Evolutionary conservation across 768 basidiomycete species (phyloP).

Genomic region (Lentinula boryana): DNA sequence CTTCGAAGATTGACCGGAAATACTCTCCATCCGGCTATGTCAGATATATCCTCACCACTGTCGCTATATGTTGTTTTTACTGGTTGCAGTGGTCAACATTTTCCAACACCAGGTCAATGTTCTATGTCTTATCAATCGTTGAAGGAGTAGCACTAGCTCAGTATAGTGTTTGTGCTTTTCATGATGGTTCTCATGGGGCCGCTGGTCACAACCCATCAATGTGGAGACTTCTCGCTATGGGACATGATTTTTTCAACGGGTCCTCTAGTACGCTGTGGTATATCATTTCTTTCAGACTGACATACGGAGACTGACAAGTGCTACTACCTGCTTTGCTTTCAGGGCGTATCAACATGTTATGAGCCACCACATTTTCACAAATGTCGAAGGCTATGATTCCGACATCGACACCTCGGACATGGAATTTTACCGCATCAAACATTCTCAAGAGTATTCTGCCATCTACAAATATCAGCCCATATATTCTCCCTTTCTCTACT

Average conservation of each 20-base stretch:
- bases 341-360: background rate
- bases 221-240: background rate
- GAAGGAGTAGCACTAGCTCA: background rate
- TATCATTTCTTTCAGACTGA: background rate
- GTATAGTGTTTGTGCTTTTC: background rate
- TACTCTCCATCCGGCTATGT: background rate
- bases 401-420: constrained; percentile 1
- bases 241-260: background rate
- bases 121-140: background rate
- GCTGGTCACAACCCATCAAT: background rate
- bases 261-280: background rate
- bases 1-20: background rate
- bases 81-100: background rate
- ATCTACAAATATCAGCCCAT: background rate
- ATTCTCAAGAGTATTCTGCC: background rate
- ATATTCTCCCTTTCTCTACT: background rate
- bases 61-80: background rate
- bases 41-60: background rate
- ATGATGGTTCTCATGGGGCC: constrained; percentile 1
- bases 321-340: background rate
- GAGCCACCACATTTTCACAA: constrained; percentile 2
- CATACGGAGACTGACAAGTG: background rate
- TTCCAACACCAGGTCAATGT: background rate
- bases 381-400: background rate
- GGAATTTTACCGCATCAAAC: background rate